Conservation (phyloP, 164 flowering plant genomes). For the Akebia trifoliata region DNA sequence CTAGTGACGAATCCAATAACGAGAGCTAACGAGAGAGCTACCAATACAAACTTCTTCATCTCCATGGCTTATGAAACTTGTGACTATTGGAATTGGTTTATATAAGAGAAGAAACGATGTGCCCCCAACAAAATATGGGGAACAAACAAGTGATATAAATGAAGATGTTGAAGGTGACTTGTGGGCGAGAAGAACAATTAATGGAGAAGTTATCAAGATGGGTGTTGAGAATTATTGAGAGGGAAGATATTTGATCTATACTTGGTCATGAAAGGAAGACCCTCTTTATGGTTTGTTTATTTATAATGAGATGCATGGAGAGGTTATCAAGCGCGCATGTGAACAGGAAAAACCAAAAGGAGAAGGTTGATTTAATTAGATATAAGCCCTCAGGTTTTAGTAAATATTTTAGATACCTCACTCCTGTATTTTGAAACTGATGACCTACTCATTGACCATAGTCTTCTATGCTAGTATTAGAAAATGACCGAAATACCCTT, state of each 20-base stretch:
- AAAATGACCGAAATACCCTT: too few species aligned
- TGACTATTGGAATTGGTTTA: background rate
- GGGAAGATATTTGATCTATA: background rate
- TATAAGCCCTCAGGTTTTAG: too few species aligned
- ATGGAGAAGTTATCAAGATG: constrained; percentile 9
- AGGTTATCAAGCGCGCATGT: too few species aligned
- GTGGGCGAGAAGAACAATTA: constrained; percentile 3
- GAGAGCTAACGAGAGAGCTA: constrained; percentile 25
- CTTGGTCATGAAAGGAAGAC: constrained; percentile 11
- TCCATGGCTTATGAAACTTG: constrained; percentile 20
- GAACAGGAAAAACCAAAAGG: too few species aligned
- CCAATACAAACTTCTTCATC: constrained; percentile 21
- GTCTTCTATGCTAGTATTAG: too few species aligned
- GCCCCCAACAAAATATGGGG: background rate
- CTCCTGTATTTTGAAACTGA: too few species aligned
- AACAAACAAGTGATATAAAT: background rate
- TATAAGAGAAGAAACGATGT: background rate
- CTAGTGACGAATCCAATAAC: constrained; percentile 28
- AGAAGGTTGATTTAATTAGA: too few species aligned
- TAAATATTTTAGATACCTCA: too few species aligned
- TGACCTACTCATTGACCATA: too few species aligned
- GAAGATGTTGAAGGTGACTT: constrained; percentile 7
- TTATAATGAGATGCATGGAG: too few species aligned
- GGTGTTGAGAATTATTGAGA: background rate
- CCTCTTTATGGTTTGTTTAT: too few species aligned